Base-by-base conservation (phyloP, 345 rosid genomes). In the Conringia planisiliqua region DNA sequence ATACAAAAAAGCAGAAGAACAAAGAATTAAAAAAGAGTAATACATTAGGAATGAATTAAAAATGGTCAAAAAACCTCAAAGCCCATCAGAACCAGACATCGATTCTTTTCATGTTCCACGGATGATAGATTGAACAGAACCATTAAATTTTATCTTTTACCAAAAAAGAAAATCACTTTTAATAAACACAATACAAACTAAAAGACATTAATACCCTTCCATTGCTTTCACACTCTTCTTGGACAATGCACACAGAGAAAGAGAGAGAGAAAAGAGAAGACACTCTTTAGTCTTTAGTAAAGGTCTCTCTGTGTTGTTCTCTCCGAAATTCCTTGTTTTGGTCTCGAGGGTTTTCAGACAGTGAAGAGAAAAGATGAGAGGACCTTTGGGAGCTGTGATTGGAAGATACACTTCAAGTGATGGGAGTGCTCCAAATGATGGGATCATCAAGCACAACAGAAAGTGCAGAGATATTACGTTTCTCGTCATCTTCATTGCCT, bases 341-440 rank as follows among this genome's bases (percentile, higher is more conserved):
- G 52, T 26, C 57, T 67, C n/a, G n/a, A 62, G 64, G 71, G 75
- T 61, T 79, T 76, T 66, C 32, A 50, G 66, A 47, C 70, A 14
- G 67, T 66, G 47, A 48, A 71, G 16, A 76, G 14, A 7, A 26
- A 44, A 67, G 60, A 79, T 79, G 82, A 73, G 82, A 54, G 82
- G 79, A 36, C 93, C 93, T 74, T 77, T 90, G 39, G 97, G 97
- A 61, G 88, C 96, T 43, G 96, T 88, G 63, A 86, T 91, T 54
- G 97, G 96, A 77, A 89, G 96, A 78, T 87, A 88, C 77, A 88
- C 93, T n/a, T 90, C 97, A 67, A 91, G 96, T 80, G 98, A 94
- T 70, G 99, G 93, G 59, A 86, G 70, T 78, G 75, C 82, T 26
- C 84, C 82, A 70, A 66, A 87, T 69, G 97, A 85, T 80, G 99